Percentiles rank a stretch among this genome's conserved stretches.
These are phyloP conservation scores for Melampsora occidentalis DNA, from an alignment of 1,284 basidiomycete genomes.

Conservation along the genomic window DNA sequence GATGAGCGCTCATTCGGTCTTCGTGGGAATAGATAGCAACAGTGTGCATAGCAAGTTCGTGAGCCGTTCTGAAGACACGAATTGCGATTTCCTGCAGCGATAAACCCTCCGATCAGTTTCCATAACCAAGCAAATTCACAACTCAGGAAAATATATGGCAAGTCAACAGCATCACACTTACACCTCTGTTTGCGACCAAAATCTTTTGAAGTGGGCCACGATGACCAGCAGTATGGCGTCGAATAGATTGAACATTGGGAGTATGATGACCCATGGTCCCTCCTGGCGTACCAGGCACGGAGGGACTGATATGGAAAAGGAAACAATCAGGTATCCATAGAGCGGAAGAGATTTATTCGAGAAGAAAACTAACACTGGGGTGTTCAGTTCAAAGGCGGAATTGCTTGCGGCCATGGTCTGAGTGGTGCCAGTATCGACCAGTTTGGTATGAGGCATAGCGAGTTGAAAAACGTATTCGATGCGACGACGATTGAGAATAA, in stretches of 20 bases:
- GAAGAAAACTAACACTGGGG: conserved; percentile 30
- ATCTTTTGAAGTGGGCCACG: conserved; percentile 59
- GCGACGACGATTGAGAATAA: background rate
- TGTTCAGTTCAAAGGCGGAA: conserved; percentile 26
- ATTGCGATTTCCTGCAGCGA: conserved; percentile 88
- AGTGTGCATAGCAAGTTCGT: conserved; percentile 98
- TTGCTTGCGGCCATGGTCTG: background rate
- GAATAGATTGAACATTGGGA: conserved; percentile 77
- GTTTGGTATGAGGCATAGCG: background rate
- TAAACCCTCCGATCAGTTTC: conserved; percentile 31
- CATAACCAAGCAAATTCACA: background rate
- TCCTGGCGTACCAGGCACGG: conserved; percentile 46
- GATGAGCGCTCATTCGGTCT: conserved; percentile 93
- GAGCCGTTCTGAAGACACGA: conserved; percentile 95
- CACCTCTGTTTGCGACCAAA: conserved; percentile 85
- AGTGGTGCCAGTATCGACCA: background rate
- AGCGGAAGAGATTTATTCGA: background rate
- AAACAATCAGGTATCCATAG: no score
- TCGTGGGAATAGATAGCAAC: conserved; percentile 98
- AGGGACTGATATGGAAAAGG: conserved; percentile 18
- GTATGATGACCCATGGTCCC: conserved; percentile 45
- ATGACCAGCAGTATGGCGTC: conserved; percentile 85
- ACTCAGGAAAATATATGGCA: no score
- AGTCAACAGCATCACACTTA: conserved; percentile 56
- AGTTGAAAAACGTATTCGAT: background rate